Conservation (phyloP, 768 basidiomycete species). For the Podaxis carcinomalis region DNA sequence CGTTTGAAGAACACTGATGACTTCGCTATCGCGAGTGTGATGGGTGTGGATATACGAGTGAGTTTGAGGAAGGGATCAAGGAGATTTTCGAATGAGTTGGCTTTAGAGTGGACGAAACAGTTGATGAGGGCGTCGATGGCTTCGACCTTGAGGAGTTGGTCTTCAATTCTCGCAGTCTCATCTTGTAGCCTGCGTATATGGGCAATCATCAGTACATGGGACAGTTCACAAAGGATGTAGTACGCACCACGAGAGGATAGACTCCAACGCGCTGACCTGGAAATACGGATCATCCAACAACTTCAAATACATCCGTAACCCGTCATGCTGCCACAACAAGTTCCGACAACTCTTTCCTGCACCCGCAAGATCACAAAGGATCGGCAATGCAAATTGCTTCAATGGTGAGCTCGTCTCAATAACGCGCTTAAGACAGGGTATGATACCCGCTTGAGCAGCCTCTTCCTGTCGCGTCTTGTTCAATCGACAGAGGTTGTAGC, state of each 20-base stretch:
- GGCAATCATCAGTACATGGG: neutral
- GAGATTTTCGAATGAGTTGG: slow-evolving; percentile 88
- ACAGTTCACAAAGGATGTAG: neutral
- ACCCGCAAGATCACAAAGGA: slow-evolving; percentile 93
- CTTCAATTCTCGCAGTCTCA: slow-evolving; percentile 91
- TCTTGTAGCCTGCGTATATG: slow-evolving; percentile 74
- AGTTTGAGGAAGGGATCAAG: slow-evolving; percentile 93
- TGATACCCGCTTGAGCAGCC: slow-evolving; percentile 92
- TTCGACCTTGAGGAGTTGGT: slow-evolving; percentile 66
- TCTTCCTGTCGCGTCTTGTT: slow-evolving; percentile 96
- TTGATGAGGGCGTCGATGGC: slow-evolving; percentile 66
- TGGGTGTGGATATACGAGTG: slow-evolving; percentile 66
- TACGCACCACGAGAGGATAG: slow-evolving; percentile 81
- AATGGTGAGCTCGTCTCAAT: slow-evolving; percentile 87
- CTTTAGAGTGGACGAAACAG: slow-evolving; percentile 82
- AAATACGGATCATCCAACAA: slow-evolving; percentile 85
- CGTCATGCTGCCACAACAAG: slow-evolving; percentile 90
- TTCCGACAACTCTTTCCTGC: slow-evolving; percentile 92
- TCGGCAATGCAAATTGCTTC: slow-evolving; percentile 95
- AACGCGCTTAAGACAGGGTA: slow-evolving; percentile 86
- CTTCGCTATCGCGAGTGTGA: slow-evolving; percentile 77
- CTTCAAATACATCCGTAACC: slow-evolving; percentile 74
- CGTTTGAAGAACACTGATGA: slow-evolving; percentile 81
- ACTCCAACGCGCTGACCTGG: slow-evolving; percentile 88
- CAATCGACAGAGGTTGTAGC: slow-evolving; percentile 92